A percentile compares a stretch with the other conserved stretches of the same genome.
These are phyloP conservation scores for Colletotrichum sp. DNA, from an alignment of 2,329 filamentous ascomycete species.

Conservation along the genomic window DNA sequence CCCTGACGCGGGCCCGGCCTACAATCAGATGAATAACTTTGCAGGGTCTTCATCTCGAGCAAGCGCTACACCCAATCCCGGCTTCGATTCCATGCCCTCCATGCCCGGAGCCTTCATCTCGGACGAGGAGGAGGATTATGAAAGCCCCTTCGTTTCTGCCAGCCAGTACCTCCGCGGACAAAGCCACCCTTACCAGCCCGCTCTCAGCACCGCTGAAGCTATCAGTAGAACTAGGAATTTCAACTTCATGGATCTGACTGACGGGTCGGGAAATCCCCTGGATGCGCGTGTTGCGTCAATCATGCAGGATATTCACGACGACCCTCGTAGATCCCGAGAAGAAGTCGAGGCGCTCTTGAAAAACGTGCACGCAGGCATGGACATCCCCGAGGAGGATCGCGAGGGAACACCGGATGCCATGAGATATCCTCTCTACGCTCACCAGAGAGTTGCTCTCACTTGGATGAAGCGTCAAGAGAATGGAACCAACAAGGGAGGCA, in stretches of 20 bases:
- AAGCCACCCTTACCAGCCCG: not conserved
- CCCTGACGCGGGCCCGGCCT: not conserved
- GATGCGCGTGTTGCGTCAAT: slow-evolving; percentile 7
- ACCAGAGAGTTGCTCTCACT: slow-evolving; percentile 78
- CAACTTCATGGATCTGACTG: slow-evolving; percentile 25
- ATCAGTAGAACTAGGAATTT: slow-evolving; percentile 15
- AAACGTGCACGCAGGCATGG: slow-evolving; percentile 76
- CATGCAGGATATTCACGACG: slow-evolving; percentile 36
- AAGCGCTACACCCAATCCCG: not conserved
- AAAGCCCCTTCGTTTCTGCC: not conserved
- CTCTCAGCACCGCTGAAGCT: slow-evolving; percentile 1
- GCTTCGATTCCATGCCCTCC: not conserved
- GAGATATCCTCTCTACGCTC: slow-evolving; percentile 73
- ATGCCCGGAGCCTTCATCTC: slow-evolving; percentile 8
- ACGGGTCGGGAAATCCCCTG: slow-evolving; percentile 41
- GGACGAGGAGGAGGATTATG: not conserved
- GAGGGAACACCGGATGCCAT: slow-evolving; percentile 74
- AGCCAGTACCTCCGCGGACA: not conserved
- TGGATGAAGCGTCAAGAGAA: slow-evolving; percentile 81
- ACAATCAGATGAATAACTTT: not conserved
- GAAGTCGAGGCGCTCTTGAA: slow-evolving; percentile 74
- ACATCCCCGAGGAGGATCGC: slow-evolving; percentile 64
- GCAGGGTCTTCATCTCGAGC: not conserved
- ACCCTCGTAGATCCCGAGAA: slow-evolving; percentile 51
- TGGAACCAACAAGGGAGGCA: slow-evolving; percentile 77